Base-by-base conservation (phyloP, 306 rosid genomes). In the Purshia tridentata region DNA sequence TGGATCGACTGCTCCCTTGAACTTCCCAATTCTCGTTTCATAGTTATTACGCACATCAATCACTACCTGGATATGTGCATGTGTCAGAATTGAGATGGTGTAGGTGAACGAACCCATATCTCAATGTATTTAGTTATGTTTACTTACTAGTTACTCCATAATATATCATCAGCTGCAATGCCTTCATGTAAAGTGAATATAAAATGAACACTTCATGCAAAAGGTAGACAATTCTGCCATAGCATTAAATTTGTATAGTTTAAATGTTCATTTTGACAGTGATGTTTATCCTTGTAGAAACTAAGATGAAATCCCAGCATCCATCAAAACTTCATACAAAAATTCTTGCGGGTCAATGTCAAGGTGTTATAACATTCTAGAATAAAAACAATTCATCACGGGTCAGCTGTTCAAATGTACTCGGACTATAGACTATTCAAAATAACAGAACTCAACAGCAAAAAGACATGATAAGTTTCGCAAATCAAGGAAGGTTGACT, bases 1-100 rank as follows among this genome's bases (percentile, higher is more conserved):
- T 2, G 98, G 97, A 83, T 91, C 97, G 77, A 89, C 91, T 50
- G 98, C 97, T 77, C 96, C 91, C 74, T 86, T 94, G 77, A 94
- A 94, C 85, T 89, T 94, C 60, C 97, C 97, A 65, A 91, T 91
- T 83, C 97, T 86, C 53, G 92, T 91, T 87, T 94, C 98, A 9
- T 94, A 94, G 75, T 80, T 80, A 54, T 94, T 94, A 23, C 96
- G 90, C 78, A 94, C 98, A 84, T 94, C 98, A 63, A 91, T 84
- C 68, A 94, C 95, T 65, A 91, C 95, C 98, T 94, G 70, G 61
- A 81, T n/a, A 75, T 13, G 61, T 48, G 41, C 11, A 67, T 62
- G 65, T 40, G 55, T 53, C 48, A 59, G 35, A 76, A 14, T 37
- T 41, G 61, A 77, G 65, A 77, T 59, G 48, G 63, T 46, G 50